These are phyloP conservation scores for Tuber brumale DNA, from an alignment of 495 filamentous ascomycete genomes.

Conservation along the genomic window DNA sequence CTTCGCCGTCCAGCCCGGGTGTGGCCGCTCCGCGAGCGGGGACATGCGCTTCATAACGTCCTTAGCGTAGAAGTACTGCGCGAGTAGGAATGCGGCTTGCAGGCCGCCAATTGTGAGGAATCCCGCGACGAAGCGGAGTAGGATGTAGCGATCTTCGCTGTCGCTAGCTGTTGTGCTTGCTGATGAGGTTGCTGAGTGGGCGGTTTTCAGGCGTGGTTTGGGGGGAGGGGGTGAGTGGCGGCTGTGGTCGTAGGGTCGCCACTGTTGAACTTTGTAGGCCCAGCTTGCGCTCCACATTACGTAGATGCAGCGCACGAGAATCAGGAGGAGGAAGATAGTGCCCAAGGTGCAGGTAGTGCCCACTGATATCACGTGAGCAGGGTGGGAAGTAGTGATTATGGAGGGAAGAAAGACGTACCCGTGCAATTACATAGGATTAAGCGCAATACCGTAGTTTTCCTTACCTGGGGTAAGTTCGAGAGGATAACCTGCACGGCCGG, in stretches of 20 bases:
- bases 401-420: slow-evolving; percentile 14
- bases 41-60: slow-evolving; percentile 6
- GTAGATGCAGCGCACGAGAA: slow-evolving; percentile 18
- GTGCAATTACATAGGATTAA: slow-evolving; percentile 25
- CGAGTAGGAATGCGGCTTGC: slow-evolving; percentile 34
- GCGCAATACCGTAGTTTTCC: slow-evolving; percentile 10
- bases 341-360: slow-evolving; percentile 29
- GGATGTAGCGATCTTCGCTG: slow-evolving; percentile 27
- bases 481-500: slow-evolving; percentile 22
- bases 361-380: slow-evolving; percentile 17
- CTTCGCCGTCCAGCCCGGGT: slow-evolving; percentile 20
- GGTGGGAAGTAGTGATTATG: neutral
- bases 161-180: slow-evolving; percentile 8
- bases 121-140: slow-evolving; percentile 30
- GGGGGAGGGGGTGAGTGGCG: neutral
- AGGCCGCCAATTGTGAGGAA: slow-evolving; percentile 30
- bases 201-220: slow-evolving; percentile 5
- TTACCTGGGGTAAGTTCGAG: slow-evolving; percentile 18
- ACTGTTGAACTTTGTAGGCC: slow-evolving; percentile 17
- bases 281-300: slow-evolving; percentile 26
- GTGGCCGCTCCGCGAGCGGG: slow-evolving; percentile 13
- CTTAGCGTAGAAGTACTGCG: slow-evolving; percentile 28
- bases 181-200: slow-evolving; percentile 7
- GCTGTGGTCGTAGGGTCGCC: slow-evolving; percentile 28
- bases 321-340: slow-evolving; percentile 31